Evolutionary conservation across 1,139 yeast genomes (phyloP), one percentile per base, ranked within the genome.

Genomic region (Zygosaccharomyces sapae): DNA sequence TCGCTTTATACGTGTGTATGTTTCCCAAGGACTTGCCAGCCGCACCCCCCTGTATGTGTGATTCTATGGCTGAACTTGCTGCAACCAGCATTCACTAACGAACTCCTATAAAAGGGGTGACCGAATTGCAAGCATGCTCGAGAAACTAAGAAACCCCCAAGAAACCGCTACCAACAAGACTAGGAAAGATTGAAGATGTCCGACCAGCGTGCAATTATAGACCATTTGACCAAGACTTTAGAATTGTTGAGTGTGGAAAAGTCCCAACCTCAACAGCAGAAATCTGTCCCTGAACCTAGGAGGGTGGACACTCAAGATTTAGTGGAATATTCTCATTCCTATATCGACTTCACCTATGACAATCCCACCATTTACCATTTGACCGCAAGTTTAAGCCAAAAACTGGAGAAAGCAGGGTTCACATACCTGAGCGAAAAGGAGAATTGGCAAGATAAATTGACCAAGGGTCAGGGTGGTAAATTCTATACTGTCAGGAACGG

Each of bases 321-420:
- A 55, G 66, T 69, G 34, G 55, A 61, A 22, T 74, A 72, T 55
- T 70, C 83, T 22, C 63, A 73, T n/a, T 70, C 74, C 31, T 82
- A 79, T 61, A 73, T 81, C 41, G 74, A 77, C 43, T 82, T 81
- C 67, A 80, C 85, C 41, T 75, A 75, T 56, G 62, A 70, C 29
- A 76, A 74, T 55, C 88, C 88, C 38, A 81, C 87, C 16, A 78
- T 80, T 20, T 80, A 69, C 66, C 87, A 81, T 57, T 83, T 76
- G 20, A 76, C 80, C 8, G 57, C 70, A 13, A 68, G 70, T 56
- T 75, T 80, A 54, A 58, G 73, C 44, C 56, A 67, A 19, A 56
- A 71, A 39, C 66, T 82, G 45, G 70, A 69, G 37, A 61, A 67
- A 1, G 72, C 75, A 38, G 86, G 86, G 1, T 82, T 81, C 63